phyloP scores from a whole-genome alignment of 805 yeast genomes.

The Candida chilensis region DNA sequence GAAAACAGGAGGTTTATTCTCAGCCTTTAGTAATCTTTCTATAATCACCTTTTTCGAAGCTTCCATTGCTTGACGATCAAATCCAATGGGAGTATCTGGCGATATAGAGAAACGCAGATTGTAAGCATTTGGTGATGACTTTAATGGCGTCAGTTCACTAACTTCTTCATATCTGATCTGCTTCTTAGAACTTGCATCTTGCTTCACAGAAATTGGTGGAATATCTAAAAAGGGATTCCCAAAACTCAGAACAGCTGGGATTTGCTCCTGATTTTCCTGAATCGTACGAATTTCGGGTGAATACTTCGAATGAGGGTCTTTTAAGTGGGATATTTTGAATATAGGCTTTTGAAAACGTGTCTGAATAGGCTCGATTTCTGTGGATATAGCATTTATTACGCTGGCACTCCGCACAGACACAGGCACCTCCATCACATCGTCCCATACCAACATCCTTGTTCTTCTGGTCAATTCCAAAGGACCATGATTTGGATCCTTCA shows the following conservation, averaged over 20 bases:
- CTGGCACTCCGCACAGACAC: slow-evolving; percentile 22
- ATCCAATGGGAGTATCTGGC: no score
- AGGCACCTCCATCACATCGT: slow-evolving; percentile 55
- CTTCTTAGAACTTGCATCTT: no score
- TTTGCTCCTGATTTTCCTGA: slow-evolving; percentile 2
- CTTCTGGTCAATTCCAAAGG: slow-evolving; percentile 60
- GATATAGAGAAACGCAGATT: no score
- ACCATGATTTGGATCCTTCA: slow-evolving; percentile 48
- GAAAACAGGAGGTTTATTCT: slow-evolving; percentile 51
- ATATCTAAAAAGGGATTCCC: no score
- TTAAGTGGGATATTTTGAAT: background rate
- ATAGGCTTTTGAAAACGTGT: slow-evolving; percentile 10
- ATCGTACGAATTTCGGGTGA: background rate
- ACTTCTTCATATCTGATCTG: no score
- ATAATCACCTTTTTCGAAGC: slow-evolving; percentile 41
- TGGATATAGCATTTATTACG: slow-evolving; percentile 30
- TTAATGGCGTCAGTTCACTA: no score
- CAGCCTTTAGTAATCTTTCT: slow-evolving; percentile 49
- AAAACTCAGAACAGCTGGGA: background rate
- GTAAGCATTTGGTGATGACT: no score
- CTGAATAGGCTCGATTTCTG: slow-evolving; percentile 2
- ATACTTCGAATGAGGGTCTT: background rate
- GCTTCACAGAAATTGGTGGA: no score
- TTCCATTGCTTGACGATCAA: no score
- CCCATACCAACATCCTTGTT: slow-evolving; percentile 47